Conservation (phyloP, 2,329 filamentous ascomycete genomes). For the Coniosporium tulheliwenetii region DNA sequence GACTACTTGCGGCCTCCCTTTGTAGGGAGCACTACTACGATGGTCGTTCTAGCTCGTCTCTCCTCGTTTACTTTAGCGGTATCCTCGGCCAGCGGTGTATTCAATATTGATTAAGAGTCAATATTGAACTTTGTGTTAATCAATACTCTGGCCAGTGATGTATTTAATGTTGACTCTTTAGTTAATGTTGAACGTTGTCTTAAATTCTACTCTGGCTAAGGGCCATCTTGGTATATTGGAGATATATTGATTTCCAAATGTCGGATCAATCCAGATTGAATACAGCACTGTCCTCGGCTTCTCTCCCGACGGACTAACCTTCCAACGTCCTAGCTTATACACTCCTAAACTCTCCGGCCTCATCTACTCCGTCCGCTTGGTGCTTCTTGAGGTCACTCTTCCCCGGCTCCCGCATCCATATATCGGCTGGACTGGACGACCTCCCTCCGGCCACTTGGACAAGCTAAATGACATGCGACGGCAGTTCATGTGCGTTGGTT, state of each 20-base stretch:
- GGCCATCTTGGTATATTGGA: too few species aligned
- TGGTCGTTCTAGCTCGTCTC: constrained; percentile 7
- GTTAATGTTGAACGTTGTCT: too few species aligned
- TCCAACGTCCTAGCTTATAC: background rate
- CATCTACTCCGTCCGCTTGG: background rate
- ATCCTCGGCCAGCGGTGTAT: too few species aligned
- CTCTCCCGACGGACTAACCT: background rate
- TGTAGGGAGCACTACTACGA: constrained; percentile 12
- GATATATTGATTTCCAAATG: too few species aligned
- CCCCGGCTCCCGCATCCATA: background rate
- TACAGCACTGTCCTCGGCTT: constrained; percentile 29
- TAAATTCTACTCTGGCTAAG: too few species aligned
- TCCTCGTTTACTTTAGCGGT: constrained; percentile 21
- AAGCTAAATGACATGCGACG: background rate
- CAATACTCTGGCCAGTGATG: too few species aligned
- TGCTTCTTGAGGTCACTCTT: background rate
- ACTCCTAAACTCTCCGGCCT: background rate
- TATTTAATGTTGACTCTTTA: too few species aligned
- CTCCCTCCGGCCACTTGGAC: background rate
- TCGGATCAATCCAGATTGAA: too few species aligned
- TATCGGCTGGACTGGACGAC: background rate
- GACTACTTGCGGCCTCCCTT: constrained; percentile 6
- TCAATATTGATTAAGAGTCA: too few species aligned
- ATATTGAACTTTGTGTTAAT: too few species aligned
- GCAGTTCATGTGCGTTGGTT: background rate